Conservation (phyloP, 805 yeast species). For the Lipomyces japonicus region DNA sequence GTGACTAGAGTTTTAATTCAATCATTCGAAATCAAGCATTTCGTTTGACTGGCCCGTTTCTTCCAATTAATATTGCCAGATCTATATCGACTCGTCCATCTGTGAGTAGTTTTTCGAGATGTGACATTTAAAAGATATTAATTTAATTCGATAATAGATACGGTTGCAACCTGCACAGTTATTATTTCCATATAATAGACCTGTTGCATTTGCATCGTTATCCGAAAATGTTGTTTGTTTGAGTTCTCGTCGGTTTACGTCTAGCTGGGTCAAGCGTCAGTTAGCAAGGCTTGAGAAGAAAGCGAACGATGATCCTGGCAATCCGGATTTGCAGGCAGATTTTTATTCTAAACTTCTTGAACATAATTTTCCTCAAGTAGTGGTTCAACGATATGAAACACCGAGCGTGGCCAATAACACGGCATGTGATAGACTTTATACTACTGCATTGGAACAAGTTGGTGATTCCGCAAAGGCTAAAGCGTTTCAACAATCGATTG, state of each 20-base stretch:
- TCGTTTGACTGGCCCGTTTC: no score
- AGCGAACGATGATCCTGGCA: constrained; percentile 74
- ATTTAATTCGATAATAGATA: no score
- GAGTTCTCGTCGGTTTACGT: constrained; percentile 1
- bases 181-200: no score
- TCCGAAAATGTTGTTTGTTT: no score
- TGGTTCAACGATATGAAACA: constrained; percentile 89
- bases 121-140: no score
- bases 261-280: constrained; percentile 11
- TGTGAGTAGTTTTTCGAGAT: no score
- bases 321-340: constrained; percentile 72
- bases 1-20: no score
- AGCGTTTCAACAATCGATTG: constrained; percentile 48
- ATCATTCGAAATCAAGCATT: no score
- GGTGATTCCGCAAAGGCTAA: constrained; percentile 80
- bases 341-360: constrained; percentile 72
- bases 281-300: constrained; percentile 69
- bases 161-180: no score
- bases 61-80: no score
- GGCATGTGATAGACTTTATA: constrained; percentile 74
- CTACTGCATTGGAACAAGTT: constrained; percentile 62
- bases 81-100: no score
- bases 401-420: constrained; percentile 83
- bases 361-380: constrained; percentile 91
- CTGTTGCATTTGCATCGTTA: no score